Percentiles rank a stretch among this genome's conserved stretches.
Conservation (phyloP, 768 basidiomycete genomes). For the Rhodotorula kratochvilovae region DNA sequence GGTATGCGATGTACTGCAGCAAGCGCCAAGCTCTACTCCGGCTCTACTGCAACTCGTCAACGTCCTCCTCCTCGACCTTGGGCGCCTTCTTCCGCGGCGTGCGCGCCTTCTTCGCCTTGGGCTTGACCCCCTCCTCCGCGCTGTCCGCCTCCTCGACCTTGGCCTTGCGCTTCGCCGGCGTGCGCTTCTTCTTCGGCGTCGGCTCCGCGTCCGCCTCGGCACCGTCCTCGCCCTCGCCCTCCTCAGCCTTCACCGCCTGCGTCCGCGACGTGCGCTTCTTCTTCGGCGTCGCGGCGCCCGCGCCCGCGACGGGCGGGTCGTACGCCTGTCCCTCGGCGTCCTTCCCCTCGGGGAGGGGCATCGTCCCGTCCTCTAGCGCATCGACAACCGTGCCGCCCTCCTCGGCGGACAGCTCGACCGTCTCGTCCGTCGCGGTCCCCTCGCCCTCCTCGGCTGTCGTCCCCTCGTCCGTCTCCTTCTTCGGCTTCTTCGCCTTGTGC, state of each 20-base stretch:
- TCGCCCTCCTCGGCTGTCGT: not conserved
- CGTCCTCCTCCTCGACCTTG: not conserved
- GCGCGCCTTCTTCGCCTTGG: not conserved
- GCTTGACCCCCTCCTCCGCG: not conserved
- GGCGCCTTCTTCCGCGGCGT: not conserved
- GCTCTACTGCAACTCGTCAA: too few species aligned
- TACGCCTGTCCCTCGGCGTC: constrained; percentile 28
- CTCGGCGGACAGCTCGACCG: not conserved
- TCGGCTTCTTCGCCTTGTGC: constrained; percentile 48
- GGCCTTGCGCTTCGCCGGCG: not conserved
- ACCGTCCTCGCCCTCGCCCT: not conserved
- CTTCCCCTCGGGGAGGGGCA: constrained; percentile 16
- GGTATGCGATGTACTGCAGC: too few species aligned
- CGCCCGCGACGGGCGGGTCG: not conserved
- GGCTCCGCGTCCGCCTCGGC: not conserved
- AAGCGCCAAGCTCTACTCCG: too few species aligned
- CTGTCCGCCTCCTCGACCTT: not conserved
- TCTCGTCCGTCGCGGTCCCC: not conserved
- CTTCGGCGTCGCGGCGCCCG: not conserved
- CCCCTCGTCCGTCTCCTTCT: not conserved
- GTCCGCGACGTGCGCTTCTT: constrained; percentile 20
- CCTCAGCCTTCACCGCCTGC: not conserved
- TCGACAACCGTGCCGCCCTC: not conserved
- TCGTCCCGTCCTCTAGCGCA: constrained; percentile 8
- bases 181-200: not conserved